phyloP scores from a whole-genome alignment of 306 rosid species.

The Carpinus viminea region DNA sequence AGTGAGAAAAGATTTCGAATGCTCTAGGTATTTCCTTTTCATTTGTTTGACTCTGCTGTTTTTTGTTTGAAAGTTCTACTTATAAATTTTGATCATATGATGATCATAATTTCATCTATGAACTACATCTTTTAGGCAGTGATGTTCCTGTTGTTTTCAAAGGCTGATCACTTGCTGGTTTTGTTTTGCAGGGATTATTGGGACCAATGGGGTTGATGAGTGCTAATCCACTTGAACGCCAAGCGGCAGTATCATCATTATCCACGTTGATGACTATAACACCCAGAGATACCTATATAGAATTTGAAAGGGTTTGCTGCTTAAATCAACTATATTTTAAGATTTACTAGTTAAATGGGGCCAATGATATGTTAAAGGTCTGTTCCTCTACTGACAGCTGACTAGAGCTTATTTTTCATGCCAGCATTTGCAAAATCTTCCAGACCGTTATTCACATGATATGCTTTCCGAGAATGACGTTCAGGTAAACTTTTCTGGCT shows the following conservation, averaged over 20 bases:
- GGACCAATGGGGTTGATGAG: slow-evolving; percentile 76
- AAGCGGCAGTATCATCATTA: slow-evolving; percentile 72
- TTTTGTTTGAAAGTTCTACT: not conserved
- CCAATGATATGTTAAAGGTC: not conserved
- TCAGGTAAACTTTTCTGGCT: slow-evolving; percentile 52
- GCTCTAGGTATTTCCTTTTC: not conserved
- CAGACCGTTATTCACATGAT: slow-evolving; percentile 66
- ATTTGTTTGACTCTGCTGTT: not conserved
- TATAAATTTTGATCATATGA: not conserved
- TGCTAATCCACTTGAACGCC: slow-evolving; percentile 53
- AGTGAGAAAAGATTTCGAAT: not conserved
- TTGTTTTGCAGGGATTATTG: slow-evolving; percentile 59
- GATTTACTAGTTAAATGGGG: slow-evolving; percentile 11
- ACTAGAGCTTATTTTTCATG: slow-evolving; percentile 38
- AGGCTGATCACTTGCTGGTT: slow-evolving; percentile 22
- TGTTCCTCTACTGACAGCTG: slow-evolving; percentile 20
- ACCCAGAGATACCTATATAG: slow-evolving; percentile 74
- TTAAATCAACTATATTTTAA: slow-evolving; percentile 23
- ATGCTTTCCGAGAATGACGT: slow-evolving; percentile 78
- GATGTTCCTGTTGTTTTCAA: not conserved
- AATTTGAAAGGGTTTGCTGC: slow-evolving; percentile 72
- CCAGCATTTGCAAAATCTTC: slow-evolving; percentile 76
- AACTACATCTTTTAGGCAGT: not conserved
- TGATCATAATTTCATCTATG: slow-evolving; percentile 3
- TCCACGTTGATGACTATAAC: slow-evolving; percentile 76